Evolutionary conservation across 2,329 filamentous ascomycete genomes (phyloP).

Genomic region (Alternaria sp.): DNA sequence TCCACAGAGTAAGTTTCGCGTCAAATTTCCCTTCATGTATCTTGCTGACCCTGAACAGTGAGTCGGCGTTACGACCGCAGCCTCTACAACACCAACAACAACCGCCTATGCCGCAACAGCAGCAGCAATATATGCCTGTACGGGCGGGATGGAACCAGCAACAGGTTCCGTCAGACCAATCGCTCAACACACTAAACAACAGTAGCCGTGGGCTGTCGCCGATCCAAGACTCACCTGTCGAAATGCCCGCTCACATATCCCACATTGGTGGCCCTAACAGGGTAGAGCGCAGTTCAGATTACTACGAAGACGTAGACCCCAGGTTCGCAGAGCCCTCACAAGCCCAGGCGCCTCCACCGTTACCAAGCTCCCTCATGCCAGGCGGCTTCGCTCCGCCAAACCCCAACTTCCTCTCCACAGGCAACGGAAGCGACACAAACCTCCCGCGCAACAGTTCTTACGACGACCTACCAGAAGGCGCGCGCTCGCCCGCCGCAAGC

Average conservation of each 20-base stretch:
- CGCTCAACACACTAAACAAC: slow-evolving; percentile 28
- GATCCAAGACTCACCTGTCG: slow-evolving; percentile 48
- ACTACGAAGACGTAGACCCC: slow-evolving; percentile 94
- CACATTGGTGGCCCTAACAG: slow-evolving; percentile 26
- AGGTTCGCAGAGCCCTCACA: slow-evolving; percentile 69
- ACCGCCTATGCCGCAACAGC: slow-evolving; percentile 17
- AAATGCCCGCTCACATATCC: slow-evolving; percentile 40
- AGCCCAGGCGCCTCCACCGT: slow-evolving; percentile 31
- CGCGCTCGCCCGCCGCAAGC: slow-evolving; percentile 73
- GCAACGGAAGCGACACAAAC: slow-evolving; percentile 38
- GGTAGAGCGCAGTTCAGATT: slow-evolving; percentile 57
- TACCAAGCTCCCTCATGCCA: slow-evolving; percentile 44
- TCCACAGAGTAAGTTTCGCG: slow-evolving; percentile 69
- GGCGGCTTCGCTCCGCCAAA: slow-evolving; percentile 43
- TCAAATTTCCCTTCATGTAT: too few species aligned
- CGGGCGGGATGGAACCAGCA: slow-evolving; percentile 54
- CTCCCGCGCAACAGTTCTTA: slow-evolving; percentile 58
- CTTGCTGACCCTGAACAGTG: slow-evolving; percentile 18
- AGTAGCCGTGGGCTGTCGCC: slow-evolving; percentile 47
- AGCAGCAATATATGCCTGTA: slow-evolving; percentile 53
- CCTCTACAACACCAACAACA: slow-evolving; percentile 28
- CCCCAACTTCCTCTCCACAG: slow-evolving; percentile 30
- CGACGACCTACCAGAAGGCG: slow-evolving; percentile 68
- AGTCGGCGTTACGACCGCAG: slow-evolving; percentile 15
- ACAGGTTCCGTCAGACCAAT: slow-evolving; percentile 34